Percentiles rank a stretch among this genome's conserved stretches.
Conservation (phyloP, 495 filamentous ascomycete species). For the Chaetomium cochliodes region DNA sequence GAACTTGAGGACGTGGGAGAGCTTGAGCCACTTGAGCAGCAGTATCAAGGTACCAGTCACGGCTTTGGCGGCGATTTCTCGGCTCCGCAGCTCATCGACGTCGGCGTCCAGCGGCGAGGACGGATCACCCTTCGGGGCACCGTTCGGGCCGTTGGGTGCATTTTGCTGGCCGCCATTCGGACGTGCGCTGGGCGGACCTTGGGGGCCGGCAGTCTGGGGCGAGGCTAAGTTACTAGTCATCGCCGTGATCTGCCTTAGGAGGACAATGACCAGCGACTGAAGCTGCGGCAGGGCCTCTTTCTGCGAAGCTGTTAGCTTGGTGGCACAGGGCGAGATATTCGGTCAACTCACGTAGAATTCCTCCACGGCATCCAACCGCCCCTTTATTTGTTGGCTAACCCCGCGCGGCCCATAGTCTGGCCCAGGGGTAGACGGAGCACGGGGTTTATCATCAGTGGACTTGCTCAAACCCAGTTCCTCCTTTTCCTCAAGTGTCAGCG, state of each 20-base stretch:
- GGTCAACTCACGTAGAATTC: slow-evolving; percentile 71
- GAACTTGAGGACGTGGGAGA: slow-evolving; percentile 91
- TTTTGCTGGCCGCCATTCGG: slow-evolving; percentile 39
- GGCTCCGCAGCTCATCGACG: slow-evolving; percentile 70
- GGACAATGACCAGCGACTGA: slow-evolving; percentile 90
- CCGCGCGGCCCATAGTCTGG: slow-evolving; percentile 54
- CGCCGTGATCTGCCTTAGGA: slow-evolving; percentile 79
- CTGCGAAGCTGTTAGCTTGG: slow-evolving; percentile 44
- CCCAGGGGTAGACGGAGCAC: slow-evolving; percentile 33
- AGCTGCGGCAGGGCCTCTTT: slow-evolving; percentile 73
- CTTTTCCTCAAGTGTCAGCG: slow-evolving; percentile 49
- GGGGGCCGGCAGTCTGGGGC: slow-evolving; percentile 30
- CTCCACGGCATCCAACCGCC: slow-evolving; percentile 71
- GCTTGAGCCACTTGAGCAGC: slow-evolving; percentile 92
- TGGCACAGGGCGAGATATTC: slow-evolving; percentile 22
- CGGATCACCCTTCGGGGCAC: slow-evolving; percentile 38
- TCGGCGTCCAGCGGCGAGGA: slow-evolving; percentile 59
- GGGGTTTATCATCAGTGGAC: slow-evolving; percentile 29
- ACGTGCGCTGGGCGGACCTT: slow-evolving; percentile 35
- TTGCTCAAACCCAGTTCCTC: slow-evolving; percentile 42
- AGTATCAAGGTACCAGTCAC: slow-evolving; percentile 82
- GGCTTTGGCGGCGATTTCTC: slow-evolving; percentile 88
- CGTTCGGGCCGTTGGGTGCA: slow-evolving; percentile 33
- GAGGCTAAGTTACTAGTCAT: slow-evolving; percentile 67
- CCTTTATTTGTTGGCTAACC: slow-evolving; percentile 54